Evolutionary conservation across 1,284 basidiomycete species (phyloP), one percentile per base, ranked within the genome.

Genomic region (Trichosporon coremiiforme): DNA sequence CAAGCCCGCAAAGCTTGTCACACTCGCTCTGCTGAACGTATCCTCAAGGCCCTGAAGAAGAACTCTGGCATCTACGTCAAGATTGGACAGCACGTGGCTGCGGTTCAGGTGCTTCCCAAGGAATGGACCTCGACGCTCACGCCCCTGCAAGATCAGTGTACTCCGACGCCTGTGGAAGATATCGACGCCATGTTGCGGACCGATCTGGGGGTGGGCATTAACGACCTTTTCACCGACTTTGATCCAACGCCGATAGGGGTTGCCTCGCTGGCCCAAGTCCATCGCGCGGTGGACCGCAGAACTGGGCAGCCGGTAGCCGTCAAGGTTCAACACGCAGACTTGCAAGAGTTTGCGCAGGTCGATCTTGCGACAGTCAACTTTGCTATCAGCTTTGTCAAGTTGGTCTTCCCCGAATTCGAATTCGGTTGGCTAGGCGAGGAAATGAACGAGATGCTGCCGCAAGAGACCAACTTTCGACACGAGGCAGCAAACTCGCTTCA

Each of bases 281-380:
- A 99, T 83, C 88, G 91, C 20, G 97, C 91, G 0, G 86, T 85
- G 7, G 90, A 94, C 75, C 88, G 88, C 65, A 85, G 88, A 62
- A 89, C 90, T 1, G 91, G 92, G 1, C 86, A 87, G 76, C 84
- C 86, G 60, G 94, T 96, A n/a, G 97, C 97, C 12, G 90, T 99
- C 70, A 99, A 99, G 89, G 82, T 99, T 62, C 96, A 99, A 87
- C 97, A 99, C 82, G 95, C 97, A 4, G 92, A 93, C 80, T 86
- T 99, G 3, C 90, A 91, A 64, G 95, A 98, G 66, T 99, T 98
- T 81, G 93, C 91, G 70, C 88, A 92, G 85, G 92, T 98, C 20
- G 94, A 98, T 73, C 83, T 85, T 75, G 77, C 77, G 2, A 85
- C 80, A 15, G 77, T 83, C 72, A 80, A 80, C 68, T 73, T 85